A percentile compares a stretch with the other conserved stretches of the same genome.
These are phyloP conservation scores for Xylariaceae sp. DNA, from an alignment of 2,329 filamentous ascomycete genomes.

Conservation along the genomic window DNA sequence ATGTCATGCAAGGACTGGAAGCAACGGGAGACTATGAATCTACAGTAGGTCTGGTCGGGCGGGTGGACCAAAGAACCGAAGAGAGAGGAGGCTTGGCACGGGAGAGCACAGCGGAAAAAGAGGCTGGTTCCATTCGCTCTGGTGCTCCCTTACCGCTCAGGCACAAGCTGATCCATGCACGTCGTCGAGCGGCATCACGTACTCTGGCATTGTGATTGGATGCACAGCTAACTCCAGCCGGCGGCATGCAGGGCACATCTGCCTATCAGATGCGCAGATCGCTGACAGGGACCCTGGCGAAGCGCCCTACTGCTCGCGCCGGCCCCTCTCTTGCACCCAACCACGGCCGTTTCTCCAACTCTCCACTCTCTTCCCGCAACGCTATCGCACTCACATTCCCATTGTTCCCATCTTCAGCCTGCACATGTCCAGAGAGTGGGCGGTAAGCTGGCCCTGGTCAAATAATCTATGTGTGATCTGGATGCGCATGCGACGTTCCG, in stretches of 20 bases:
- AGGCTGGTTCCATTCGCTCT: too few species aligned
- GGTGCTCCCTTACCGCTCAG: slow-evolving; percentile 41
- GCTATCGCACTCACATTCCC: too few species aligned
- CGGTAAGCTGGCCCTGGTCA: too few species aligned
- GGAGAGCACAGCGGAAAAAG: too few species aligned
- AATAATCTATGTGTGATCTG: too few species aligned
- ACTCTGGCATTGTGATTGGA: slow-evolving; percentile 36
- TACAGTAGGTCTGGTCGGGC: too few species aligned
- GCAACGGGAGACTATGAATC: too few species aligned
- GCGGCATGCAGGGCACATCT: slow-evolving; percentile 19
- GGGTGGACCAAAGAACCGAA: too few species aligned
- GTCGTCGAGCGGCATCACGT: slow-evolving; percentile 40
- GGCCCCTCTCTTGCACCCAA: slow-evolving; percentile 25
- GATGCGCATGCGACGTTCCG: too few species aligned
- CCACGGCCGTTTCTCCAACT: slow-evolving; percentile 23
- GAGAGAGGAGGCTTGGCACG: too few species aligned
- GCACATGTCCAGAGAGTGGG: too few species aligned
- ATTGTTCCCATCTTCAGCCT: slow-evolving; percentile 8
- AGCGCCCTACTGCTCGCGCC: slow-evolving; percentile 28
- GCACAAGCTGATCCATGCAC: slow-evolving; percentile 34
- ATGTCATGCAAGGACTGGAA: too few species aligned
- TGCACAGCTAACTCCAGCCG: slow-evolving; percentile 20
- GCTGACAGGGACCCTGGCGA: slow-evolving; percentile 24
- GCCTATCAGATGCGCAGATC: slow-evolving; percentile 35
- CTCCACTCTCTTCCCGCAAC: slow-evolving; percentile 23